Percentiles rank a stretch among this genome's conserved stretches.
These are phyloP conservation scores for Cryptosporidium tyzzeri DNA, from an alignment of 169 alveolate species.

Conservation along the genomic window DNA sequence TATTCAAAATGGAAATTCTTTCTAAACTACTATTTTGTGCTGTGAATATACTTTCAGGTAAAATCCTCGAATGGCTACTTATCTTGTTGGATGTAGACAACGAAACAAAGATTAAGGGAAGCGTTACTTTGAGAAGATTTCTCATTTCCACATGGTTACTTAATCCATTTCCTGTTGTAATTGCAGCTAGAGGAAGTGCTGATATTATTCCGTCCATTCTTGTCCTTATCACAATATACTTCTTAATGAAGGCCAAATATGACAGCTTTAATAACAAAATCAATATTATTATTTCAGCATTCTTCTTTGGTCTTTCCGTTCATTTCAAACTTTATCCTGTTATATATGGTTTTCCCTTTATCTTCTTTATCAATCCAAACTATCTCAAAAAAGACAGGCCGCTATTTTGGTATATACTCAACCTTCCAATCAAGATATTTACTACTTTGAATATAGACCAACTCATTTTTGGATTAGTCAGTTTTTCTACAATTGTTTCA, in stretches of 20 bases:
- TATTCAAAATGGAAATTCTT: slow-evolving; percentile 83
- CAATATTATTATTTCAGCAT: slow-evolving; percentile 83
- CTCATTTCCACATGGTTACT: slow-evolving; percentile 90
- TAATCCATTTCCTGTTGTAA: slow-evolving; percentile 92
- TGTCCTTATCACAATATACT: slow-evolving; percentile 82
- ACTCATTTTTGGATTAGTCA: slow-evolving; percentile 82
- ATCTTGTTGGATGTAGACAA: slow-evolving; percentile 77
- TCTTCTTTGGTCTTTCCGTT: slow-evolving; percentile 93
- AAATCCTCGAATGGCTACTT: slow-evolving; percentile 79
- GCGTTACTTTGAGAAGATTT: slow-evolving; percentile 56
- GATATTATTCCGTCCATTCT: slow-evolving; percentile 84
- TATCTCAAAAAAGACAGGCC: slow-evolving; percentile 77
- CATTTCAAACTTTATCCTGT: slow-evolving; percentile 96
- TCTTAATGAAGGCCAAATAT: slow-evolving; percentile 80
- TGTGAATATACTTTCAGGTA: slow-evolving; percentile 89
- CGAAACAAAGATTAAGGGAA: slow-evolving; percentile 31
- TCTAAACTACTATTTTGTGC: slow-evolving; percentile 88
- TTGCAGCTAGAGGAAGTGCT: slow-evolving; percentile 96
- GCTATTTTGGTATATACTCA: slow-evolving; percentile 64
- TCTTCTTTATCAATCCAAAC: slow-evolving; percentile 79
- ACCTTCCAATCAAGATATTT: slow-evolving; percentile 61
- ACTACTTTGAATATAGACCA: slow-evolving; percentile 78
- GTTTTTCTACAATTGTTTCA: slow-evolving; percentile 83
- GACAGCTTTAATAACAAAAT: slow-evolving; percentile 76
- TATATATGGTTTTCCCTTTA: slow-evolving; percentile 92